These are phyloP conservation scores for Ambrosiella beaveri DNA, from an alignment of 2,329 filamentous ascomycete species.

Conservation along the genomic window DNA sequence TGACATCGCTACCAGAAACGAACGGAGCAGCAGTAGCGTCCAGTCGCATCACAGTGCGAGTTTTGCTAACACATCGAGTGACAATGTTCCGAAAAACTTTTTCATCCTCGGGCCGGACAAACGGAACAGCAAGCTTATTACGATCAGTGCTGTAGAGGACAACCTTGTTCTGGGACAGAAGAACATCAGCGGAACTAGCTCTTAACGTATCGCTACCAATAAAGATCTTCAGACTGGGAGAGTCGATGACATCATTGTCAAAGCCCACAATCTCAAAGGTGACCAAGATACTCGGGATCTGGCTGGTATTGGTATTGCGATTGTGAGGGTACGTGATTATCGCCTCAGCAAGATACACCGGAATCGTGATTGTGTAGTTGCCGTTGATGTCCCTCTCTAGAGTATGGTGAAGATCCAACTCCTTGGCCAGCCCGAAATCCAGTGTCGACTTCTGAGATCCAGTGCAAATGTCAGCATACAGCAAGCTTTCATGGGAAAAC, in stretches of 20 bases:
- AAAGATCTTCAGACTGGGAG: constrained; percentile 53
- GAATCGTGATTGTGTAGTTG: constrained; percentile 51
- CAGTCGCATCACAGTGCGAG: constrained; percentile 41
- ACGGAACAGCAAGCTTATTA: constrained; percentile 74
- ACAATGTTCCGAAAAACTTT: constrained; percentile 59
- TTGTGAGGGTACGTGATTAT: constrained; percentile 61
- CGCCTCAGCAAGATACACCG: constrained; percentile 82
- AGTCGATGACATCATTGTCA: constrained; percentile 24
- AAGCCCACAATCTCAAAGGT: constrained; percentile 57
- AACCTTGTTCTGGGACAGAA: constrained; percentile 84
- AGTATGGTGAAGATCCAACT: constrained; percentile 52
- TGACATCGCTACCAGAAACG: constrained; percentile 22
- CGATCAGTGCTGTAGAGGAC: constrained; percentile 73
- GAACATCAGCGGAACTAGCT: constrained; percentile 70
- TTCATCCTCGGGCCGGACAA: constrained; percentile 84
- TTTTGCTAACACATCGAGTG: constrained; percentile 41
- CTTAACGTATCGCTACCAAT: constrained; percentile 78
- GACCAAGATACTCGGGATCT: constrained; percentile 61
- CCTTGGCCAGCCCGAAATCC: constrained; percentile 55
- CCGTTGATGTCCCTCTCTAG: constrained; percentile 50
- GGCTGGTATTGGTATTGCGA: constrained; percentile 54
- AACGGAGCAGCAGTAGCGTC: constrained; percentile 29
- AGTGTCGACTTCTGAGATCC: constrained; percentile 81
- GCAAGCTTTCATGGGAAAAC: constrained; percentile 73
- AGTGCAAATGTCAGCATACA: constrained; percentile 85